phyloP scores from a whole-genome alignment of 352 stramenopile species.

The Phytophthora chlamydospora region DNA sequence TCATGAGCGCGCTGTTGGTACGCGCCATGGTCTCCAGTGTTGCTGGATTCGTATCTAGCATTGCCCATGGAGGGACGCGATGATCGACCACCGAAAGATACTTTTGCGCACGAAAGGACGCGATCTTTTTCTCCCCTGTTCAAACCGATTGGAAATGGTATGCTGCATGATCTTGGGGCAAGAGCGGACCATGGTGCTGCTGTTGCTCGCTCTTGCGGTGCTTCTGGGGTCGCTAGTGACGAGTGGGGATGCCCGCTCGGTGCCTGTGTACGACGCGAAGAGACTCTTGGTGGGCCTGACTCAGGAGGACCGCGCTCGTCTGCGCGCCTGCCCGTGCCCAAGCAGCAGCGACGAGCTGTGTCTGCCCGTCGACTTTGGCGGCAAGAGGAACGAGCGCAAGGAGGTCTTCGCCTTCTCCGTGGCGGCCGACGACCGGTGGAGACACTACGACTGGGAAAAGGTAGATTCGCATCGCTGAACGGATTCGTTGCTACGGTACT shows the following conservation, averaged over 20 bases:
- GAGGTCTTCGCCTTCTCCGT: slow-evolving; percentile 87
- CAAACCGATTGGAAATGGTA: slow-evolving; percentile 23
- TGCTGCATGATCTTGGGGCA: background rate
- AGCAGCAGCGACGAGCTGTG: slow-evolving; percentile 41
- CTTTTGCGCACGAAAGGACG: slow-evolving; percentile 20
- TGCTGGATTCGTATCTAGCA: background rate
- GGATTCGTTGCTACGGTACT: slow-evolving; percentile 3
- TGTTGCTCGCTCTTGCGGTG: slow-evolving; percentile 7
- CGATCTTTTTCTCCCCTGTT: slow-evolving; percentile 20
- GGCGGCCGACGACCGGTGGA: slow-evolving; percentile 64
- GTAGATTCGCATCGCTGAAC: slow-evolving; percentile 19
- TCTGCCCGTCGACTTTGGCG: slow-evolving; percentile 50
- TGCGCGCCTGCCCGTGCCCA: slow-evolving; percentile 59
- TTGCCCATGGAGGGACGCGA: slow-evolving; percentile 24
- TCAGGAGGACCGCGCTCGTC: slow-evolving; percentile 35
- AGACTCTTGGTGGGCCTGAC: slow-evolving; percentile 28
- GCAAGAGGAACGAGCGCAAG: slow-evolving; percentile 30
- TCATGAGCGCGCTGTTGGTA: slow-evolving; percentile 62
- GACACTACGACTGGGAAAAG: slow-evolving; percentile 80
- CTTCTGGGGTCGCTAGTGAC: slow-evolving; percentile 26
- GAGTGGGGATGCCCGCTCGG: background rate
- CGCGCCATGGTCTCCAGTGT: slow-evolving; percentile 44
- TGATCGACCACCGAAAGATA: slow-evolving; percentile 26
- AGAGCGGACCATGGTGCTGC: slow-evolving; percentile 4
- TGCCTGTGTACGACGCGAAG: slow-evolving; percentile 29